Base-by-base conservation (phyloP, 2,329 filamentous ascomycete species). In the Graphilbum sp. region DNA sequence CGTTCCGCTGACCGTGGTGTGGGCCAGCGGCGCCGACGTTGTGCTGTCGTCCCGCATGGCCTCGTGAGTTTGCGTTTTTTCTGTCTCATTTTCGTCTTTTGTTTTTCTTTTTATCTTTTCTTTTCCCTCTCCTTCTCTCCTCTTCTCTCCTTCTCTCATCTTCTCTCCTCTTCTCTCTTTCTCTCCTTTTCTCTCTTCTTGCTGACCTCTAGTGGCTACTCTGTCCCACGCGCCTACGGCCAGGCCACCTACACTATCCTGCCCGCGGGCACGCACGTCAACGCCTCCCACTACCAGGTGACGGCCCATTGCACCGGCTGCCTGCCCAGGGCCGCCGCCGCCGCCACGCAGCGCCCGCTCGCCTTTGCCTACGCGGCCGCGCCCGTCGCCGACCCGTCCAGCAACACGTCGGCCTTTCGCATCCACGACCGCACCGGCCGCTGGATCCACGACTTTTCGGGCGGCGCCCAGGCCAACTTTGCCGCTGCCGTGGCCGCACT, bases 1-100 rank as follows among this genome's bases (percentile, higher is more conserved):
- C 48, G 60, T 61, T 41, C 63, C 64, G 2, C 50, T 67, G 2
- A 56, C 60, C 5, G 48, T 67, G 21, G 57, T 54, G 5, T 67
- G 63, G 63, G 47, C 53, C 29, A 63, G 61, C 45, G 61, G 57
- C 19, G 54, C 49, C 13, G 55, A 51, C 29, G 58, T 56, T 11
- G 55, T 62, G 2, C 50, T 59, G 12, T 62, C 61, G 1, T 57
- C 61, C 1, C 55, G 63, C 21, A 61, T 60, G 46, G 61, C 62
- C 6, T 61, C 55, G 63, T 66, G 50, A 41, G 62, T 57, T n/a
- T n/a, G n/a, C n/a, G n/a, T n/a, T n/a, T n/a, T n/a, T n/a, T n/a
- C n/a, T n/a, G n/a, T n/a, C n/a, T n/a, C n/a, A n/a, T n/a, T n/a
- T n/a, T n/a, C n/a, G n/a, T n/a, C n/a, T n/a, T n/a, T n/a, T n/a